Evolutionary conservation across 2,329 filamentous ascomycete genomes (phyloP), one percentile per base, ranked within the genome.

Genomic region (Ophiocordyceps camponoti-saundersi): DNA sequence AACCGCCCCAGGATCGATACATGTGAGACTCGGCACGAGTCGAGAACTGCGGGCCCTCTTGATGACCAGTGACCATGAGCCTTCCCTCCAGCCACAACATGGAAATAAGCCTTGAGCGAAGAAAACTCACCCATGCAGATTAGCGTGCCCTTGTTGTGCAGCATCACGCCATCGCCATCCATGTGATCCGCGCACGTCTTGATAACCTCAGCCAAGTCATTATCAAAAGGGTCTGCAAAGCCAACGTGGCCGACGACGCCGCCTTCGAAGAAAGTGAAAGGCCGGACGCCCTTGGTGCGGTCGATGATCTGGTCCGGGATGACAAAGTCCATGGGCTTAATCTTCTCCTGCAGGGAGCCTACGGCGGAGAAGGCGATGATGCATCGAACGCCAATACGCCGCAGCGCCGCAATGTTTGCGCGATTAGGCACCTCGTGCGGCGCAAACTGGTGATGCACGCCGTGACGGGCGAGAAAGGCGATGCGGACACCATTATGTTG

Each of bases 31-130:
- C 92, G 49, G 92, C 90, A 51, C 92, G 87, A 18, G 92, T 96
- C 51, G 84, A 92, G 74, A 98, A 98, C 58, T 95, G 88, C 20
- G 92, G 92, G n/a, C 92, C 92, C 75, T 98, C 92, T n/a, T 85
- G 56, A 42, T 47, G 36, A 16, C 8, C 29, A 32, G 7, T 13
- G 29, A 32, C 29, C 30, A 15, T 12, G 11, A 6, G n/a, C 15
- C 16, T 39, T n/a, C 16, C 16, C 16, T 16, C 18, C 34, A 39
- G n/a, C 16, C 7, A 39, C 4, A n/a, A n/a, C n/a, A n/a, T 7
- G 15, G 18, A 18, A 39, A 16, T 5, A n/a, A n/a, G n/a, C n/a
- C n/a, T n/a, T n/a, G n/a, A n/a, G 1, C 13, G 20, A 29, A 29
- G 11, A 6, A 29, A 10, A 69, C 76, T 50, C 68, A 86, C 82